A percentile compares a stretch with the other conserved stretches of the same genome.
phyloP scores from a whole-genome alignment of 163 green algal genomes.

The Volvox carteri region DNA sequence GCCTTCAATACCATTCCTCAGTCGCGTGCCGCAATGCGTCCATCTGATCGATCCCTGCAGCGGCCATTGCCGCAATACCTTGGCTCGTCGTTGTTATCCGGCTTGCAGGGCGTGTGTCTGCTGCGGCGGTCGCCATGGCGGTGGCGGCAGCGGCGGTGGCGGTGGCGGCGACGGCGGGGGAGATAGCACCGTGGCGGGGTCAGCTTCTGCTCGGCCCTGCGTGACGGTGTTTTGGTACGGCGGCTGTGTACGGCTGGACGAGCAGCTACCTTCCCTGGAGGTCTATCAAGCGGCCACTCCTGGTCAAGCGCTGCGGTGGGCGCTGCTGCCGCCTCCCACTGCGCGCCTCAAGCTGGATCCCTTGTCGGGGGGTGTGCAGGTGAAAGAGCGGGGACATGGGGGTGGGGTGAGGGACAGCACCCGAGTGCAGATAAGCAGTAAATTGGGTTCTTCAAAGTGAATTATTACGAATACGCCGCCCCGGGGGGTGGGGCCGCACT shows the following conservation, averaged over 20 bases:
- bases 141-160: neutral
- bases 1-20: neutral
- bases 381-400: no score
- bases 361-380: neutral
- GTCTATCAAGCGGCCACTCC: constrained; percentile 8
- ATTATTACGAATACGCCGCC: no score
- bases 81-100: neutral
- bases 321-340: constrained; percentile 2
- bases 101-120: no score
- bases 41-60: neutral
- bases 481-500: no score
- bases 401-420: no score
- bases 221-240: constrained; percentile 30
- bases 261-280: constrained; percentile 1
- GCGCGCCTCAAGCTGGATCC: neutral
- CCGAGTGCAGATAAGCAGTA: no score
- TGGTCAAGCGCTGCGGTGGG: neutral
- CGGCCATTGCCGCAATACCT: neutral
- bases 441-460: no score
- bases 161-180: neutral
- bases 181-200: no score
- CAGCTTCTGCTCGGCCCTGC: neutral
- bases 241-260: constrained; percentile 1
- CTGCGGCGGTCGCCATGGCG: neutral
- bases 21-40: neutral